phyloP scores from a whole-genome alignment of 768 basidiomycete genomes.

The Tephrocybe sp. region DNA sequence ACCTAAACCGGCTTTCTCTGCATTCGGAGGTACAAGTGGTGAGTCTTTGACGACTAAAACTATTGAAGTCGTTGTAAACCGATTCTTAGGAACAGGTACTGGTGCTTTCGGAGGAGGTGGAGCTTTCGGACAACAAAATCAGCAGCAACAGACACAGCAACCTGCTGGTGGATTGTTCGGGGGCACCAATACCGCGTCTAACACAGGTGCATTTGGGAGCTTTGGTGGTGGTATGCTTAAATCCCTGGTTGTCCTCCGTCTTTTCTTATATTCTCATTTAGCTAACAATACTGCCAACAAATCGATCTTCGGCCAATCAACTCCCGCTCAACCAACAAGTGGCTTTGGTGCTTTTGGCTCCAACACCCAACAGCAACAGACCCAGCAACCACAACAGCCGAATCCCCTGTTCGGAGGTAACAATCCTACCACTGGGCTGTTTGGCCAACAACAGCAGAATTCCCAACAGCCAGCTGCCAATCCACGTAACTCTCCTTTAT shows the following conservation, averaged over 20 bases:
- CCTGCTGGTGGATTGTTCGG: conserved; percentile 33
- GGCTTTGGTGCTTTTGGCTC: conserved; percentile 39
- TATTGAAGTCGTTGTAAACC: background rate
- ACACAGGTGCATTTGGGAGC: conserved; percentile 36
- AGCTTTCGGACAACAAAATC: conserved; percentile 33
- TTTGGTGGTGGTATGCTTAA: conserved; percentile 29
- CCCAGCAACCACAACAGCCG: conserved; percentile 30
- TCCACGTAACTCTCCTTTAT: conserved; percentile 28
- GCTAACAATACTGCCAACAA: conserved; percentile 20
- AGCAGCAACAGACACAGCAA: conserved; percentile 31
- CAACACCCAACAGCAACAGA: conserved; percentile 28
- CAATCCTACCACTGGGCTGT: conserved; percentile 24
- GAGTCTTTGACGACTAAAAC: background rate
- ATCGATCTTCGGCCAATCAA: conserved; percentile 42
- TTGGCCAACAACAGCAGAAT: conserved; percentile 29
- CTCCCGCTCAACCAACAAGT: conserved; percentile 38
- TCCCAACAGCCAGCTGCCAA: conserved; percentile 34
- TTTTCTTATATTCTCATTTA: background rate
- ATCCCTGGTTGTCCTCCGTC: background rate
- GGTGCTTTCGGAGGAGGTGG: conserved; percentile 34
- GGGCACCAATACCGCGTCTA: conserved; percentile 22
- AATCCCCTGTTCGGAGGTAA: conserved; percentile 26
- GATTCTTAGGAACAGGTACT: conserved; percentile 5
- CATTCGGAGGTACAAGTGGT: conserved; percentile 17
- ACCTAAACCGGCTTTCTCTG: conserved; percentile 18